phyloP scores from a whole-genome alignment of 176 grass and related monocot species.

The Tuctoria greenei region DNA sequence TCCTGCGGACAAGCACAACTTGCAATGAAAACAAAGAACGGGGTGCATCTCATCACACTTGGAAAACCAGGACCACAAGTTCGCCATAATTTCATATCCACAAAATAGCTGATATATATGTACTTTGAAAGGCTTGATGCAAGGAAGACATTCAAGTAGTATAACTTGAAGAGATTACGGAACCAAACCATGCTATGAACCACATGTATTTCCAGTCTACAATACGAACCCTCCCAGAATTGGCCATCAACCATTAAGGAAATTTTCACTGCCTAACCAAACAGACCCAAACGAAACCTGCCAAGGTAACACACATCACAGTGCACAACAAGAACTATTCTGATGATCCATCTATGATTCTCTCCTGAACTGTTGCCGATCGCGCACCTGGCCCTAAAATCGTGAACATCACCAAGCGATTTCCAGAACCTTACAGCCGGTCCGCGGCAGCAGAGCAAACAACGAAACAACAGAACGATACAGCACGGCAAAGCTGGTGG shows the following conservation, averaged over 20 bases:
- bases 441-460: not conserved
- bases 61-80: conserved; percentile 5
- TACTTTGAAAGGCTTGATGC: not conserved
- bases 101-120: not conserved
- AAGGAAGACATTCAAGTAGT: not conserved
- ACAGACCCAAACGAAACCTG: not conserved
- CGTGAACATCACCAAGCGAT: not conserved
- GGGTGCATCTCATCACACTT: not conserved
- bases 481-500: not conserved
- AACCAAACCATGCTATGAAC: not conserved
- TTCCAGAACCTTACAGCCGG: not conserved
- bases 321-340: not conserved
- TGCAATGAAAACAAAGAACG: not conserved
- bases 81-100: not conserved
- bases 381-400: not conserved
- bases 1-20: conserved; percentile 37
- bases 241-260: not conserved
- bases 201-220: not conserved
- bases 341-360: not conserved
- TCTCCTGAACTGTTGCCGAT: not conserved
- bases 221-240: not conserved
- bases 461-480: not conserved
- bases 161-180: not conserved
- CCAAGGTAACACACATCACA: not conserved
- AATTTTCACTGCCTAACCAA: not conserved